Percentiles rank a stretch among this genome's conserved stretches.
Evolutionary conservation across 2,329 filamentous ascomycete species (phyloP).

Genomic region (Knufia petricola): DNA sequence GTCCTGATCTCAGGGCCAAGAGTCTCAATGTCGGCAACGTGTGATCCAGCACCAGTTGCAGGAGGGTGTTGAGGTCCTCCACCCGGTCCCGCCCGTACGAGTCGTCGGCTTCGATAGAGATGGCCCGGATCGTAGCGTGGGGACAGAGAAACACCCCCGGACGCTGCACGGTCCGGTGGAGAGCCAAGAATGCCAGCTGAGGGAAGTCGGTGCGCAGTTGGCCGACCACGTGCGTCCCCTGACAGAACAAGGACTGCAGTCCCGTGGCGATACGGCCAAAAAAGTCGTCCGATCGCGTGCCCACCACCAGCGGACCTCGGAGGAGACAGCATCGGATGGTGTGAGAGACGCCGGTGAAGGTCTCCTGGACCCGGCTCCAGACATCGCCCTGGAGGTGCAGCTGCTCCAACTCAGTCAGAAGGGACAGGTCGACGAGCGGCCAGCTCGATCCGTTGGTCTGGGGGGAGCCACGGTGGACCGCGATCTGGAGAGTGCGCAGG

Average conservation of each 20-base stretch:
- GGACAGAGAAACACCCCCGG: too few species aligned
- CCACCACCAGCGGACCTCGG: not conserved
- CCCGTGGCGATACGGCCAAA: not conserved
- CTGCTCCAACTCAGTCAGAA: slow-evolving; percentile 2
- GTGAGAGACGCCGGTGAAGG: slow-evolving; percentile 3
- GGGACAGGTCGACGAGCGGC: not conserved
- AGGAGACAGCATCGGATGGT: slow-evolving; percentile 1
- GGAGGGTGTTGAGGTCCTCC: too few species aligned
- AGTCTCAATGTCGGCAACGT: too few species aligned
- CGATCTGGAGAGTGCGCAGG: not conserved
- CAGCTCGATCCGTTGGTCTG: not conserved
- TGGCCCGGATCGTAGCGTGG: too few species aligned
- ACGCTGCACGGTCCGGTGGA: too few species aligned
- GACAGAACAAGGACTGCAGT: not conserved
- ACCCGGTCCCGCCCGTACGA: too few species aligned
- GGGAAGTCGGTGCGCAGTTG: too few species aligned
- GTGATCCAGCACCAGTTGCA: too few species aligned
- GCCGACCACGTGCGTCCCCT: too few species aligned
- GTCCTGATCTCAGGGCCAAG: too few species aligned
- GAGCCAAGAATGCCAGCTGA: too few species aligned
- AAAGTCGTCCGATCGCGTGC: not conserved
- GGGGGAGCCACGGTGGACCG: not conserved
- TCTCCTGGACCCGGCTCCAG: slow-evolving; percentile 1
- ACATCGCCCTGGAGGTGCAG: slow-evolving; percentile 1
- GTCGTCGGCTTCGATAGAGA: too few species aligned